phyloP scores from a whole-genome alignment of 2,329 filamentous ascomycete species.

The Xylaria sp. region DNA sequence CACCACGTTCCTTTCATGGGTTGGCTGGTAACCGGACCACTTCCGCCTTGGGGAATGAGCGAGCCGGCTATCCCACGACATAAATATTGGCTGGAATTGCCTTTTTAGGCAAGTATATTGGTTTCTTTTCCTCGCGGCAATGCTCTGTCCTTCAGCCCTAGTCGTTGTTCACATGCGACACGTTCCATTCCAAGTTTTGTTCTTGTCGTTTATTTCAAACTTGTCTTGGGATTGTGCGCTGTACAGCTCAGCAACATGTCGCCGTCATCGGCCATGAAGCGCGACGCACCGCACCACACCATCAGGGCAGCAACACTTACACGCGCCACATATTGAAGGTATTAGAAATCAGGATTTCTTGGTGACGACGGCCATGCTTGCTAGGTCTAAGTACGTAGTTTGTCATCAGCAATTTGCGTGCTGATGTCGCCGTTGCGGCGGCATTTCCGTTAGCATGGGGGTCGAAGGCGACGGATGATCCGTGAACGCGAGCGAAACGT shows the following conservation, averaged over 20 bases:
- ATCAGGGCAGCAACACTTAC: conserved; percentile 14
- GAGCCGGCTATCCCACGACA: not conserved
- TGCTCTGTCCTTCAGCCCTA: conserved; percentile 10
- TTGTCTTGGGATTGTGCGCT: conserved; percentile 16
- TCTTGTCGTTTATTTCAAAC: conserved; percentile 9
- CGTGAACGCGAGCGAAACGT: conserved; percentile 25
- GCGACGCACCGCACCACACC: conserved; percentile 16
- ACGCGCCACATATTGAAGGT: conserved; percentile 13
- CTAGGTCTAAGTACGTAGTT: conserved; percentile 12
- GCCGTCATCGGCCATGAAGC: conserved; percentile 22
- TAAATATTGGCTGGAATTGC: conserved; percentile 1
- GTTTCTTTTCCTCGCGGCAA: not conserved
- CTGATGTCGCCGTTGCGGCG: conserved; percentile 19
- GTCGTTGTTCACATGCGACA: conserved; percentile 1
- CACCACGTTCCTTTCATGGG: not conserved
- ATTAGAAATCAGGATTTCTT: conserved; percentile 34
- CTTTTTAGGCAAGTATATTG: not conserved
- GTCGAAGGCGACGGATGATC: conserved; percentile 13
- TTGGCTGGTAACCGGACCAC: conserved; percentile 15
- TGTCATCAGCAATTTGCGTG: conserved; percentile 17
- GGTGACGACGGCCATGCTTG: conserved; percentile 12
- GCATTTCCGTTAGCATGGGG: conserved; percentile 23
- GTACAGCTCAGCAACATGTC: conserved; percentile 1
- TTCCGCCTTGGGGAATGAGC: conserved; percentile 15
- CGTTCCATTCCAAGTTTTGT: conserved; percentile 9